Conservation (phyloP, 2,329 filamentous ascomycete species). For the Coniella vitis region DNA sequence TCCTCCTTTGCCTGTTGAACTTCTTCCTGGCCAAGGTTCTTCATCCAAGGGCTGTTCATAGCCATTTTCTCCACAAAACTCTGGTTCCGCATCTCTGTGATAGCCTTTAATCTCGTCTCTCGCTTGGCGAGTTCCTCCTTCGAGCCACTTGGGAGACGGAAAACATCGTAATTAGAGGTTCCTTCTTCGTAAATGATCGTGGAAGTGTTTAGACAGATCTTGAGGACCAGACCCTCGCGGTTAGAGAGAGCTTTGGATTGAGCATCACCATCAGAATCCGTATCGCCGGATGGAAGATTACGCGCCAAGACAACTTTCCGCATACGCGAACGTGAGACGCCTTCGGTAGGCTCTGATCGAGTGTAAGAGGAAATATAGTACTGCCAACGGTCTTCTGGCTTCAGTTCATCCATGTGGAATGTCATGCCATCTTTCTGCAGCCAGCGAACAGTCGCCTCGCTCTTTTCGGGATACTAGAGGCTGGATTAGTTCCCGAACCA, state of each 20-base stretch:
- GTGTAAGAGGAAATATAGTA: slow-evolving; percentile 94
- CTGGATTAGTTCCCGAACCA: too few species aligned
- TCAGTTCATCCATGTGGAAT: slow-evolving; percentile 83
- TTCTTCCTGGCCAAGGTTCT: slow-evolving; percentile 70
- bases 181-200: slow-evolving; percentile 70
- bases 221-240: slow-evolving; percentile 62
- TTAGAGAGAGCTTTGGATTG: slow-evolving; percentile 55
- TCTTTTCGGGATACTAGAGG: slow-evolving; percentile 55
- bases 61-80: slow-evolving; percentile 70
- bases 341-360: slow-evolving; percentile 81
- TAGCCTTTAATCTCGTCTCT: slow-evolving; percentile 33
- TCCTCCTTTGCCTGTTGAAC: slow-evolving; percentile 68
- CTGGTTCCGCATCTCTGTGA: slow-evolving; percentile 35
- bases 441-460: slow-evolving; percentile 66
- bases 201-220: slow-evolving; percentile 71
- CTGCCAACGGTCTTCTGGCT: slow-evolving; percentile 77
- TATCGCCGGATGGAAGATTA: slow-evolving; percentile 58
- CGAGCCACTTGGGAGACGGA: slow-evolving; percentile 60
- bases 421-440: slow-evolving; percentile 64
- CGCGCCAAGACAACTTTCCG: slow-evolving; percentile 64
- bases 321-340: slow-evolving; percentile 58
- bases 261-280: slow-evolving; percentile 56
- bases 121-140: slow-evolving; percentile 59
- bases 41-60: slow-evolving; percentile 72
- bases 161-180: slow-evolving; percentile 65